Base-by-base conservation (phyloP, 2,329 filamentous ascomycete genomes). In the Aureobasidium melanogenum region DNA sequence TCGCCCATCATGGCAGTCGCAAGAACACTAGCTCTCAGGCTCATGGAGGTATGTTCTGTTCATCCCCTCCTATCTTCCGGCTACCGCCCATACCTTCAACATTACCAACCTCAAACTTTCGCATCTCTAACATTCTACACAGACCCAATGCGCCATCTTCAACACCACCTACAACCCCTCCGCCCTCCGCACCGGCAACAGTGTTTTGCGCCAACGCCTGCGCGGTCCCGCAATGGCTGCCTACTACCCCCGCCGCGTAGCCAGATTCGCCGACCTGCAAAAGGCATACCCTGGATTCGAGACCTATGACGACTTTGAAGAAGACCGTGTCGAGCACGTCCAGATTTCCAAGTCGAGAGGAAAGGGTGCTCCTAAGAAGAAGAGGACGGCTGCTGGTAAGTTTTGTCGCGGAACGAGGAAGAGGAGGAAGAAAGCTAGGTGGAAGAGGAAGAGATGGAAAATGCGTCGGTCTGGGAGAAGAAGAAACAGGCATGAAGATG, bases 101-200 rank as follows among this genome's bases (percentile, higher is more conserved):
- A 26, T n/a, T 17, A 14, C 24, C 15, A 43, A 56, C 17, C 52
- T 17, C 24, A 8, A 43, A 56, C 19, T 39, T 17, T 26, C n/a
- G 22, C 41, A 26, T 15, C 3, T 47, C 43, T 32, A 38, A 41
- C 51, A 54, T 24, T 22, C 28, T 14, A 24, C 46, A 46, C 69
- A 97, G 92, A 83, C 84, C 71, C 91, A 92, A 87, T 96, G 91
- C 82, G 85, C 87, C 73, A 84, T 97, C 78, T 99, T 97, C 80
- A 87, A 87, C 70, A 89, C 88, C 55, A 92, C 87, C 58, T 97
- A 86, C 80, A 99, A 99, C 76, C 94, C 94, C 28, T 82, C 90
- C 60, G 80, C 86, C 67, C 75, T 88, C 64, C 89, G 94, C 64
- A 84, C 90, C 67, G 94, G 94, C 70, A 97, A 94, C 79, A 96